A percentile compares a stretch with the other conserved stretches of the same genome.
Conservation (phyloP, 108 stramenopile species). For the Parietichytrium sp. region DNA sequence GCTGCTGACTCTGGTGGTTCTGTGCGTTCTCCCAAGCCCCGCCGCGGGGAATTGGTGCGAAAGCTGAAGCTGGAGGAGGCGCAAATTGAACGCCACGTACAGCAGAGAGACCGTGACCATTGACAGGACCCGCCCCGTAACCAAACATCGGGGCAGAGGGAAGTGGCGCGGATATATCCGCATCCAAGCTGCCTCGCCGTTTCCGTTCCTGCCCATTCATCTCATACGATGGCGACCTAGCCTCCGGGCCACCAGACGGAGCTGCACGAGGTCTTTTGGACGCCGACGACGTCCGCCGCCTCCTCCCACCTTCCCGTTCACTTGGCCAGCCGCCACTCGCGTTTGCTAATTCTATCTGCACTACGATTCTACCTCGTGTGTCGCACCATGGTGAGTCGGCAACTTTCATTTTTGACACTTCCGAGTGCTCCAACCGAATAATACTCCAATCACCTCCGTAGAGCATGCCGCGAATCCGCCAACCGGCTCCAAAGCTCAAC, state of each 20-base stretch:
- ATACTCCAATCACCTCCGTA: too few species aligned
- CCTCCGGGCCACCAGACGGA: background rate
- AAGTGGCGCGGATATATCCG: background rate
- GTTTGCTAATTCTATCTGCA: background rate
- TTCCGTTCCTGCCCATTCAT: background rate
- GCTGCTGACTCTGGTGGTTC: background rate
- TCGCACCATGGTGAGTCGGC: slow-evolving; percentile 9
- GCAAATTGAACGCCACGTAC: background rate
- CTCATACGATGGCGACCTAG: background rate
- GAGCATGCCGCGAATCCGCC: too few species aligned
- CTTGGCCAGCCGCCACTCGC: background rate
- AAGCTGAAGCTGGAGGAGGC: slow-evolving; percentile 9
- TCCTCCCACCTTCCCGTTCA: background rate
- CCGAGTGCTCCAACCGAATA: too few species aligned
- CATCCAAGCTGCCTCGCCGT: background rate
- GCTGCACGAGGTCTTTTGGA: background rate
- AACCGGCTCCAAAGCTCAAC: too few species aligned
- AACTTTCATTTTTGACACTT: background rate
- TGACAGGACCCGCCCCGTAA: background rate
- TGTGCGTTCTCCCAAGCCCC: background rate
- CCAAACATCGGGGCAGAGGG: background rate
- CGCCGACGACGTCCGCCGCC: background rate
- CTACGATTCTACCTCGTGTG: background rate
- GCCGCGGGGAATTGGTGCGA: background rate
- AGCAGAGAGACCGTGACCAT: background rate